Evolutionary conservation across 306 rosid genomes (phyloP).

Genomic region (Lathyrus aphaca): DNA sequence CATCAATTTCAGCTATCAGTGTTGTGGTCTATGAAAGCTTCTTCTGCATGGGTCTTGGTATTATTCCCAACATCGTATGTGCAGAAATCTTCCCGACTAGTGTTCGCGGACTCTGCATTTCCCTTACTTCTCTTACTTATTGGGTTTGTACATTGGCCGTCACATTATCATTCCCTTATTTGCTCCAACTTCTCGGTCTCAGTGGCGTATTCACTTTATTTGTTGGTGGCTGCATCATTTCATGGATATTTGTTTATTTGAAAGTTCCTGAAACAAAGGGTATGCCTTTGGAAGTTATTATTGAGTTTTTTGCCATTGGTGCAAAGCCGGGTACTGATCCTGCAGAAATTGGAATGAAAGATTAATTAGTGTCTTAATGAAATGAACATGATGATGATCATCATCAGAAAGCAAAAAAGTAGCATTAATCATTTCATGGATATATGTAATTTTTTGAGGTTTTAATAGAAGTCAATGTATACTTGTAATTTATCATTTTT

Average conservation of each 20-base stretch:
- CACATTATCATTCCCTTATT: constrained; percentile 54
- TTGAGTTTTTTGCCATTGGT: constrained; percentile 69
- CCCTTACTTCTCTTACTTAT: constrained; percentile 63
- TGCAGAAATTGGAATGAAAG: constrained; percentile 42
- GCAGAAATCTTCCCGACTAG: constrained; percentile 72
- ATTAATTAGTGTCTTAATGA: constrained; percentile 29
- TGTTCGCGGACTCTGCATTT: constrained; percentile 70
- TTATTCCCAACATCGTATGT: constrained; percentile 68
- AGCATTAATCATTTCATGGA: constrained; percentile 9
- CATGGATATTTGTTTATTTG: constrained; percentile 68
- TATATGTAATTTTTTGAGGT: constrained; percentile 5
- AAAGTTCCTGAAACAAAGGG: constrained; percentile 83
- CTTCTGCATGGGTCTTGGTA: constrained; percentile 73
- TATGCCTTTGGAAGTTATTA: constrained; percentile 80
- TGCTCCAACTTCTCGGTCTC: constrained; percentile 63
- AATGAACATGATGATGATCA: background rate
- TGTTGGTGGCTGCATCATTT: constrained; percentile 54
- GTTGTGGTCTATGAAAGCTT: constrained; percentile 59
- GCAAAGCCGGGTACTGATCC: constrained; percentile 56
- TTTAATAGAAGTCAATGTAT: constrained; percentile 19
- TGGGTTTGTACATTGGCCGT: constrained; percentile 64
- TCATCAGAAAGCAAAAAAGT: background rate
- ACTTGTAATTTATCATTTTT: constrained; percentile 30
- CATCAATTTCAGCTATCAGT: constrained; percentile 52
- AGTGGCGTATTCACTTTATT: constrained; percentile 60